Conservation (phyloP, 768 basidiomycete species). For the Kwoniella sp. region DNA sequence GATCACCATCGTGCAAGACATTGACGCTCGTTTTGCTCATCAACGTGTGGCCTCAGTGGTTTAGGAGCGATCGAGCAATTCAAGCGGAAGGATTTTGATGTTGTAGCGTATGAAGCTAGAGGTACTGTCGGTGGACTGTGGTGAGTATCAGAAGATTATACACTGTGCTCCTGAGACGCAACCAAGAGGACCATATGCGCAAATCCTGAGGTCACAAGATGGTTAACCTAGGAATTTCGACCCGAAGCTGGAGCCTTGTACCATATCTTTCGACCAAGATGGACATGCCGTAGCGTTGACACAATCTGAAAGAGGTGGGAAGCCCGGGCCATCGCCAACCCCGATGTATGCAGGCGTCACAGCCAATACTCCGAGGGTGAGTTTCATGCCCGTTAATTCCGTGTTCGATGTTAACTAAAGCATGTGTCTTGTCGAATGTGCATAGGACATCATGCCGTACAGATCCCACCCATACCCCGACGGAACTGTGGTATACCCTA, state of each 20-base stretch:
- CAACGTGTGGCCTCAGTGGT: neutral
- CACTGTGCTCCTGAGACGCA: no score
- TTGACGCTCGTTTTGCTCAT: neutral
- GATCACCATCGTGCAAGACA: neutral
- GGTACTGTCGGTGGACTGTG: slow-evolving; percentile 11
- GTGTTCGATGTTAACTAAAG: no score
- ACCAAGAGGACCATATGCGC: no score
- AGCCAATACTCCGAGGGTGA: slow-evolving; percentile 20
- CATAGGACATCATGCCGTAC: slow-evolving; percentile 20
- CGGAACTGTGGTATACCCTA: slow-evolving; percentile 10
- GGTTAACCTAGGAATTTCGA: slow-evolving; percentile 21
- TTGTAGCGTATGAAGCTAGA: slow-evolving; percentile 14
- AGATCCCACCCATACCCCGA: slow-evolving; percentile 18
- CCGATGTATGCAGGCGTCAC: slow-evolving; percentile 20
- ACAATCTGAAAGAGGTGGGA: slow-evolving; percentile 8
- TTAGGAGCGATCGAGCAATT: slow-evolving; percentile 19
- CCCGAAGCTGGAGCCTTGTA: slow-evolving; percentile 10
- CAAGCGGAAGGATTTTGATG: slow-evolving; percentile 14
- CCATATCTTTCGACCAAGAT: slow-evolving; percentile 13
- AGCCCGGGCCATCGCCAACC: slow-evolving; percentile 13
- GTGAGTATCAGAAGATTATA: no score
- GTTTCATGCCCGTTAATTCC: neutral
- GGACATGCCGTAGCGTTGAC: slow-evolving; percentile 17
- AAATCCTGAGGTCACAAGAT: no score
- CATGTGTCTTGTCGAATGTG: no score